Evolutionary conservation across 495 filamentous ascomycete genomes (phyloP), one percentile per base, ranked within the genome.

Genomic region (Neurospora sp.): DNA sequence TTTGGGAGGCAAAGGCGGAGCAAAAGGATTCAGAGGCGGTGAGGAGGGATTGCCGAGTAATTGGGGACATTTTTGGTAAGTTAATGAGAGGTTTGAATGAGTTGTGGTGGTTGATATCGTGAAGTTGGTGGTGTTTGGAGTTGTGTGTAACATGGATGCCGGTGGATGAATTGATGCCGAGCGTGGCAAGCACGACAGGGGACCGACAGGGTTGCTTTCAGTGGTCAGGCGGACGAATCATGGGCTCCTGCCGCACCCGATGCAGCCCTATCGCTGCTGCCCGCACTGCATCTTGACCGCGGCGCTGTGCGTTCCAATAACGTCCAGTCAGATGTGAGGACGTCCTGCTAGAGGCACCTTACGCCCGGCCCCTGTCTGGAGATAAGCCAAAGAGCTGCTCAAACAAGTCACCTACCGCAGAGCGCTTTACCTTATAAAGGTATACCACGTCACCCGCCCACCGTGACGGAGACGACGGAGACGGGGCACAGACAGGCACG

Each of bases 1-100:
- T 73, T 46, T 79, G 74, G 71, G 77, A 73, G 59, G 84, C 79
- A 71, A 91, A 85, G 76, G 83, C 79, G 5, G 71, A n/a, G 75
- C 84, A 85, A 77, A 90, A 86, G 59, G 81, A 31, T 7, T 75
- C 75, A 16, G 85, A 81, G 68, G 87, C 79, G 5, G 69, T 41
- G 48, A 86, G 82, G 73, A 90, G 82, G 31, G 77, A 69, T 31
- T 75, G 39, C 59, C 84, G 82, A 2, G 39, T 65, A 1, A 1
- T 65, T 35, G 27, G 4, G 5, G 53, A 65, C 53, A 65, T 65
- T 5, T 35, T 14, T 27, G 12, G 12, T 42, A 40, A 12, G 11
- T 40, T 12, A 35, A 35, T 42, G 14, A 12, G 16, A 42, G 16
- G 2, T n/a, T 8, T 46, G 61, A 3, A 37, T 5, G 4, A 18